Percentiles rank a stretch among this genome's conserved stretches.
phyloP scores from a whole-genome alignment of 768 basidiomycete genomes.

The Boletus speciosus region DNA sequence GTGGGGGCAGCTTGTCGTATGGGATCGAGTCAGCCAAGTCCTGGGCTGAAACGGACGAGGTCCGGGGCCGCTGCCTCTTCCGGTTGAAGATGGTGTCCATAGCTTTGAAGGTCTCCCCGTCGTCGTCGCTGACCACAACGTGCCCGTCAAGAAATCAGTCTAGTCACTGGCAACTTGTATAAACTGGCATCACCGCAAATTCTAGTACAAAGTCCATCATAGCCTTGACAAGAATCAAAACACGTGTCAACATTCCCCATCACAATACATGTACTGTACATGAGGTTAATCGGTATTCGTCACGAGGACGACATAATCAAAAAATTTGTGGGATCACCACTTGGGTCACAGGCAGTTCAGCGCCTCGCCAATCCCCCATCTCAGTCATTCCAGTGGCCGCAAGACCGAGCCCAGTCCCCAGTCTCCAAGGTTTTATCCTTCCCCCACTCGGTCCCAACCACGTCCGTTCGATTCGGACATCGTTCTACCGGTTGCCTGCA shows the following conservation, averaged over 20 bases:
- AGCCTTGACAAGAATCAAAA: constrained; percentile 14
- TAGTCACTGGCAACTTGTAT: constrained; percentile 3
- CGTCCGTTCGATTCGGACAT: constrained; percentile 32
- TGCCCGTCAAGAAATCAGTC: constrained; percentile 1
- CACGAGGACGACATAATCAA: constrained; percentile 25
- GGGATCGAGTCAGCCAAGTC: constrained; percentile 71
- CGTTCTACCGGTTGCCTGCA: constrained; percentile 34
- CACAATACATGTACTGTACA: neutral
- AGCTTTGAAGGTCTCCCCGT: constrained; percentile 7
- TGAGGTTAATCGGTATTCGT: constrained; percentile 5
- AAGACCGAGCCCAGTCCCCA: constrained; percentile 21
- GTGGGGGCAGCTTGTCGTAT: constrained; percentile 58
- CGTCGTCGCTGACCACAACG: constrained; percentile 13
- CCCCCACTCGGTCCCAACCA: constrained; percentile 32
- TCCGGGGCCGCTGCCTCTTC: constrained; percentile 56
- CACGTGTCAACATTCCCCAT: constrained; percentile 20
- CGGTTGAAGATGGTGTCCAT: constrained; percentile 72
- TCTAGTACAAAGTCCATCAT: neutral
- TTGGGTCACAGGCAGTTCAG: constrained; percentile 29
- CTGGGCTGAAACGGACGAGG: constrained; percentile 56
- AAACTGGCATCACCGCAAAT: constrained; percentile 1
- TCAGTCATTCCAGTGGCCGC: constrained; percentile 22
- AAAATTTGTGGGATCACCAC: constrained; percentile 27
- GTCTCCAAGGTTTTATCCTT: constrained; percentile 42
- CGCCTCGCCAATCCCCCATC: constrained; percentile 27